Base-by-base conservation (phyloP, 2,329 filamentous ascomycete genomes). In the Cytospora chrysosperma region DNA sequence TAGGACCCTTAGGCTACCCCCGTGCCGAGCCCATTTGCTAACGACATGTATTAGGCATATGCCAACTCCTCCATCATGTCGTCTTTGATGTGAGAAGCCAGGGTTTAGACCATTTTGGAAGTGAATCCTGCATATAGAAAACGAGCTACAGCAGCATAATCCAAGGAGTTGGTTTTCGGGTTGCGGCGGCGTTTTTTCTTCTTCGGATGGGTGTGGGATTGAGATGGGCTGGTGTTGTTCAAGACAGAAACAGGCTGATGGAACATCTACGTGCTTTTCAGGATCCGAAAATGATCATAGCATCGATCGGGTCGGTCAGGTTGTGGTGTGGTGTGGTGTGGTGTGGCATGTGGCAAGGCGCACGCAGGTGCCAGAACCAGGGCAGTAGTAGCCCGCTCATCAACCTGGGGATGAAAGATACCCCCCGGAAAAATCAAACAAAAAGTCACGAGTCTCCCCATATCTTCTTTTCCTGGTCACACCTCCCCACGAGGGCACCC, bases 41-140 rank as follows among this genome's bases (percentile, higher is more conserved):
- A 55, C 69, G 56, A 69, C 66, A 30, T 75, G 76, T 67, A 43
- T 24, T 65, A 92, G 90, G 90, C 92, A 5, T 96, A 96, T 75
- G 92, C 91, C 56, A 88, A 92, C 73, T 93, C 85, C 75, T 93
- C 91, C 64, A 85, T 96, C 73, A 88, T 91, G 82, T 90, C 87
- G 65, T 86, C 85, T 69, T 83, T 93, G 81, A 88, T 92, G 85
- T 90, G 83, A 71, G 70, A 63, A 59, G 62, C 26, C 15, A n/a
- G 59, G 27, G 28, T 61, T 28, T 51, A 59, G 54, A 61, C 43
- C 50, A 58, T 52, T 13, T 64, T 40, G 49, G 61, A 52, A 50
- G 50, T 59, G 53, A 40, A 50, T 43, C 34, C 59, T 57, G 59
- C 37, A 65, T 56, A 62, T 57, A 63, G 63, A 65, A n/a, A 59